Evolutionary conservation across 495 filamentous ascomycete species (phyloP), one percentile per base, ranked within the genome.

Genomic region (Daldinia loculata): DNA sequence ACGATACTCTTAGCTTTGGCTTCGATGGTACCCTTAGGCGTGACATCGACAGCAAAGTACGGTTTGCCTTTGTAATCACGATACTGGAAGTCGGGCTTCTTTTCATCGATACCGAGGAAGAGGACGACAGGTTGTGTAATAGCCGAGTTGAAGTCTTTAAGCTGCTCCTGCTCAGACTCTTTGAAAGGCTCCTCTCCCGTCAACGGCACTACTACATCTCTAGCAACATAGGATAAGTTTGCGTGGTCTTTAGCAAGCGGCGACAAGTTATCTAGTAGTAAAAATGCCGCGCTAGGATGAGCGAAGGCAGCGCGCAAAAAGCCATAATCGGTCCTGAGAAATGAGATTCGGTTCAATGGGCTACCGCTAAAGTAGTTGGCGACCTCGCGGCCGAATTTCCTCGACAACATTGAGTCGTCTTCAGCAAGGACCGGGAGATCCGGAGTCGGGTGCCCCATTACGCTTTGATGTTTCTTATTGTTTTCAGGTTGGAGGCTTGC

Each of bases 291-390:
- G 0, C 83, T 84, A 0, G 88, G 89, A 79, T 94, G 92, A 56
- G 84, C 86, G 68, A 94, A 85, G 22, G 93, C 95, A 29, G 85
- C 83, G 53, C 88, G 88, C 19, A 99, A 87, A 78, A 98, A 99
- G 4, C 78, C 74, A 70, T 94, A 88, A 67, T 97, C 91, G 17
- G 84, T 83, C 27, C 95, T 91, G 41, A 98, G 84, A 77, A 98
- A 99, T 1, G 93, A 94, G 2, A 98, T 84, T 5, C 86, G 81
- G 74, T 88, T 88, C 29, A 88, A 70, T 0, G 84, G 84, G 53
- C 77, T 80, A 86, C 94, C 93, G 64, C 93, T 91, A 83, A 97
- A 98, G 86, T 98, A 99, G 82, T 99, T 98, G 71, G 91, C 89
- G 12, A 93, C 89, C 82, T 98, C 95, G 71, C 85, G 90, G 74